Conservation (phyloP, 208 protist genomes). For the Leptomonas pyrrhocoris region DNA sequence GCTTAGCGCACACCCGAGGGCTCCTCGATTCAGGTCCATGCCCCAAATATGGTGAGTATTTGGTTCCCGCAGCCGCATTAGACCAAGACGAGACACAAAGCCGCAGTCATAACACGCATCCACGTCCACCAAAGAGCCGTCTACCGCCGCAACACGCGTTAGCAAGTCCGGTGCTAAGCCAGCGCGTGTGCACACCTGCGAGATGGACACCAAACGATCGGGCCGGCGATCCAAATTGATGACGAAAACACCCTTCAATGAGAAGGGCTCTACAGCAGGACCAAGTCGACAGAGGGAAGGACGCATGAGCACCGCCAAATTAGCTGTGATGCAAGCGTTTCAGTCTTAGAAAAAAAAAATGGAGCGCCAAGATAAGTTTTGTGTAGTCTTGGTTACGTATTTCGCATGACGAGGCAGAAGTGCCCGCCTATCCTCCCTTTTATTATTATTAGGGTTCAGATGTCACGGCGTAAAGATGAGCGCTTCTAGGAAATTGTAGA, state of each 20-base stretch:
- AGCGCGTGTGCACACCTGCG: conserved; percentile 32
- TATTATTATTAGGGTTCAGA: no score
- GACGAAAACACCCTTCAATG: conserved; percentile 47
- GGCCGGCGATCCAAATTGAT: conserved; percentile 79
- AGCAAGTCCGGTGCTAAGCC: conserved; percentile 30
- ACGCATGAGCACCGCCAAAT: neutral
- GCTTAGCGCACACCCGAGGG: conserved; percentile 84
- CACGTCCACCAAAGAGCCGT: conserved; percentile 42
- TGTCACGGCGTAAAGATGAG: no score
- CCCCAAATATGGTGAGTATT: conserved; percentile 73
- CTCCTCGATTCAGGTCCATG: conserved; percentile 82
- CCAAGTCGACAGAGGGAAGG: neutral
- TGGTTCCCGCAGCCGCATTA: conserved; percentile 43
- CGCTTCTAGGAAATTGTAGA: no score
- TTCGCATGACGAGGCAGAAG: no score
- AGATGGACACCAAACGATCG: conserved; percentile 53
- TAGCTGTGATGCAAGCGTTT: no score
- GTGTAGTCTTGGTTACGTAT: no score
- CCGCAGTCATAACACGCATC: conserved; percentile 37
- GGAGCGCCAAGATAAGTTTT: no score
- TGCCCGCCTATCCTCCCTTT: no score
- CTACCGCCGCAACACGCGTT: conserved; percentile 62
- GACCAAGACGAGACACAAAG: conserved; percentile 65
- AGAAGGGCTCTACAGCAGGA: neutral
- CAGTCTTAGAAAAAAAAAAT: no score